A percentile compares a stretch with the other conserved stretches of the same genome.
These are phyloP conservation scores for Gracilaria domingensis DNA, from an alignment of 23 red algal species.

Conservation along the genomic window DNA sequence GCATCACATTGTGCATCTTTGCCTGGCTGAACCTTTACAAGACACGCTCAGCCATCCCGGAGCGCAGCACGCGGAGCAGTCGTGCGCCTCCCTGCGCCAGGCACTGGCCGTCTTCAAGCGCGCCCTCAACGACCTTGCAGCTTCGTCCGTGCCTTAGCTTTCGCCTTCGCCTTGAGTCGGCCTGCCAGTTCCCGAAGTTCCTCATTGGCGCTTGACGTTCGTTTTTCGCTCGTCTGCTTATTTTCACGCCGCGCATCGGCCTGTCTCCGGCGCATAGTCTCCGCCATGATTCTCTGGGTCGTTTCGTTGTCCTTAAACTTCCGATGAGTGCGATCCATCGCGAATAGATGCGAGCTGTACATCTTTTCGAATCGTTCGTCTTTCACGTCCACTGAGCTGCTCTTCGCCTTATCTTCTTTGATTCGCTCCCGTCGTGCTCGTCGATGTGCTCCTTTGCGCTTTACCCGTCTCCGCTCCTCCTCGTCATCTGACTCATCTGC, in stretches of 20 bases:
- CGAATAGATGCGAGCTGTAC: slow-evolving; percentile 85
- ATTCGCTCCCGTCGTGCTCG: slow-evolving; percentile 6
- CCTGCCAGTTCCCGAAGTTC: slow-evolving; percentile 31
- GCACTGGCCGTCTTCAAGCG: slow-evolving; percentile 4
- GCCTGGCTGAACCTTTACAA: neutral
- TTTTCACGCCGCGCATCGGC: neutral
- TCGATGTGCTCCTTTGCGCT: slow-evolving; percentile 46
- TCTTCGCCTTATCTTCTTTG: neutral
- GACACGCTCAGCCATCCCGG: neutral
- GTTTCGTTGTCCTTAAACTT: slow-evolving; percentile 76
- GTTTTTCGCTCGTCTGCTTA: neutral
- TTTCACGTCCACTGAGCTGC: slow-evolving; percentile 5
- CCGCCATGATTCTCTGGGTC: slow-evolving; percentile 36
- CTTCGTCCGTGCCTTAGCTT: neutral
- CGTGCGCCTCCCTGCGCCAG: slow-evolving; percentile 2
- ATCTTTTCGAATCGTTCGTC: slow-evolving; percentile 91
- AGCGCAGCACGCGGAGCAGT: neutral
- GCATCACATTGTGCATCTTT: slow-evolving; percentile 16
- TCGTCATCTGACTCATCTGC: slow-evolving; percentile 52
- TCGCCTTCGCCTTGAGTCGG: slow-evolving; percentile 16
- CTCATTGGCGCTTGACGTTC: slow-evolving; percentile 14
- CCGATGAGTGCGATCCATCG: slow-evolving; percentile 93
- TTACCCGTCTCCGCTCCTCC: slow-evolving; percentile 26
- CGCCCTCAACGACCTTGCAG: slow-evolving; percentile 4
- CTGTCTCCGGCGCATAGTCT: slow-evolving; percentile 32